phyloP scores from a whole-genome alignment of 495 filamentous ascomycete genomes.

The Penicillium parvum region DNA sequence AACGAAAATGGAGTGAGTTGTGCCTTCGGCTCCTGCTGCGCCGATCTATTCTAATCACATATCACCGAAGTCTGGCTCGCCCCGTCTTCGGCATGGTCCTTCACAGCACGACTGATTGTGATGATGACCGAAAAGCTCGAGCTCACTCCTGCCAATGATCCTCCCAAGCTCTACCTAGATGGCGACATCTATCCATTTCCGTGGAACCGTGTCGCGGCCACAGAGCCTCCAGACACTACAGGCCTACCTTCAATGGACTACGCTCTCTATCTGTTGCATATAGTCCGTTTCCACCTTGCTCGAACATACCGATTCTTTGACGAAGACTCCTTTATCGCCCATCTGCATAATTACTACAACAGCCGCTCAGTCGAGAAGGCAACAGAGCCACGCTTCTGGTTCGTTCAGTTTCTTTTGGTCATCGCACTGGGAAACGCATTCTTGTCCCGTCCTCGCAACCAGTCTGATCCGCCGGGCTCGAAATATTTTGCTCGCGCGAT shows the following conservation, averaged over 20 bases:
- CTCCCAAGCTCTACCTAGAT: slow-evolving; percentile 13
- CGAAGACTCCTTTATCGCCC: slow-evolving; percentile 25
- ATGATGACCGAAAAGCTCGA: slow-evolving; percentile 29
- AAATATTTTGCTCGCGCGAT: slow-evolving; percentile 36
- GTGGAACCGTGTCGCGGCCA: slow-evolving; percentile 19
- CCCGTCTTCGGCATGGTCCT: slow-evolving; percentile 28
- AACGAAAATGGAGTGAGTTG: no score
- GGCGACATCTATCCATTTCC: slow-evolving; percentile 29
- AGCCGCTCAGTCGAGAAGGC: slow-evolving; percentile 14
- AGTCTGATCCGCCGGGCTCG: slow-evolving; percentile 25
- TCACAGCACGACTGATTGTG: slow-evolving; percentile 25
- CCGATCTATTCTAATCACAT: background rate
- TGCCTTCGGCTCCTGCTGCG: no score
- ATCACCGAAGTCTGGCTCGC: slow-evolving; percentile 27
- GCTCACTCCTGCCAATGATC: background rate
- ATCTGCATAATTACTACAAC: slow-evolving; percentile 29
- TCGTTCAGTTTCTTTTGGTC: slow-evolving; percentile 35
- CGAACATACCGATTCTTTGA: slow-evolving; percentile 35
- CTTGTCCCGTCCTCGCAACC: slow-evolving; percentile 18
- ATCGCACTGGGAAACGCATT: slow-evolving; percentile 40
- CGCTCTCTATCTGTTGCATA: slow-evolving; percentile 34
- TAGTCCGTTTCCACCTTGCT: slow-evolving; percentile 33
- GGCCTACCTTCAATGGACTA: slow-evolving; percentile 32
- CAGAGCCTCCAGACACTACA: slow-evolving; percentile 21
- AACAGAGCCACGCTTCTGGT: slow-evolving; percentile 28